These are phyloP conservation scores for Piedraia hortae DNA, from an alignment of 2,329 filamentous ascomycete genomes.

Conservation along the genomic window DNA sequence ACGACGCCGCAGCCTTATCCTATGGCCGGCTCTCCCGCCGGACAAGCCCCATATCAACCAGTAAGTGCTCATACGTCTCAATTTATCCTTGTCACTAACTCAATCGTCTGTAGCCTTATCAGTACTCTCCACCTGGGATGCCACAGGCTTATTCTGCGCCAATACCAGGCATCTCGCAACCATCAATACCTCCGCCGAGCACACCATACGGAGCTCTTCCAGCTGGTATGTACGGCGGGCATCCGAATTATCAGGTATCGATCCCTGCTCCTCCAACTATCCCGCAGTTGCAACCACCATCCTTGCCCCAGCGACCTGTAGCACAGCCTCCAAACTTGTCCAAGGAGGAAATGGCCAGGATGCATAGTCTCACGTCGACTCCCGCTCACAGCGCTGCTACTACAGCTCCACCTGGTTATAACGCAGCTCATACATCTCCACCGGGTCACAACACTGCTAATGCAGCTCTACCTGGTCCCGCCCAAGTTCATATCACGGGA, in stretches of 20 bases:
- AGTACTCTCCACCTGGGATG: background rate
- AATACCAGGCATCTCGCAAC: background rate
- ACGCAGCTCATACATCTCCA: background rate
- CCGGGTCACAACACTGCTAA: background rate
- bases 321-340: conserved; percentile 27
- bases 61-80: too few relatives aligned
- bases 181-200: background rate
- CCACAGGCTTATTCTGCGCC: background rate
- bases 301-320: conserved; percentile 32
- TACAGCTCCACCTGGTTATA: background rate
- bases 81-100: too few relatives aligned
- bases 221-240: background rate
- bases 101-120: too few relatives aligned
- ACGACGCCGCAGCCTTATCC: too few relatives aligned
- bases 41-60: too few relatives aligned
- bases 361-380: conserved; percentile 18
- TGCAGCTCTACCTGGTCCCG: background rate
- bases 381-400: background rate
- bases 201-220: background rate
- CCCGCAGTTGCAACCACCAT: conserved; percentile 21
- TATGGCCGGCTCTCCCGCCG: too few relatives aligned
- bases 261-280: conserved; percentile 22
- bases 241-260: conserved; percentile 22
- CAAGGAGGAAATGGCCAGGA: conserved; percentile 26
- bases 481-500: background rate